Evolutionary conservation across 768 basidiomycete genomes (phyloP).

Genomic region (Boletus reticulatus): DNA sequence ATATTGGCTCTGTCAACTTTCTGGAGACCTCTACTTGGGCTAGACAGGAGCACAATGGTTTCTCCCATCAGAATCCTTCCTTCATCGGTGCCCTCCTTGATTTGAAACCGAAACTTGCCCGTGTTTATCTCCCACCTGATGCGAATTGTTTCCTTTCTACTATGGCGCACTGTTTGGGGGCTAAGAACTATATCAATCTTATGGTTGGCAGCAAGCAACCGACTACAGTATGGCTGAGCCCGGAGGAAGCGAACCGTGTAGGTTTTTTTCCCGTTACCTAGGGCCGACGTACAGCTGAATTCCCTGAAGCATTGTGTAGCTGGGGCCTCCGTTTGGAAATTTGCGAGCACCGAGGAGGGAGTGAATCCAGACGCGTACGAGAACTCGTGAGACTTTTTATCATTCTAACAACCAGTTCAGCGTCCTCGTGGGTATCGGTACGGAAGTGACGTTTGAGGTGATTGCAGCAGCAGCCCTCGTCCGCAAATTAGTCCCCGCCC

Average conservation of each 20-base stretch:
- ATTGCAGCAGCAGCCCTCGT: slow-evolving; percentile 83
- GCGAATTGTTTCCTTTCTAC: slow-evolving; percentile 85
- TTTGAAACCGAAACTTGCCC: slow-evolving; percentile 65
- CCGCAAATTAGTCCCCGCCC: slow-evolving; percentile 60
- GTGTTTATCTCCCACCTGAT: slow-evolving; percentile 88
- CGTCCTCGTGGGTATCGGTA: slow-evolving; percentile 84
- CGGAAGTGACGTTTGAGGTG: slow-evolving; percentile 87
- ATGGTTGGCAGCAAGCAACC: slow-evolving; percentile 90
- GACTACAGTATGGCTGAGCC: slow-evolving; percentile 72
- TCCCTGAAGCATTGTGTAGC: slow-evolving; percentile 70
- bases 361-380: slow-evolving; percentile 67
- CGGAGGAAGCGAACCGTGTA: slow-evolving; percentile 72
- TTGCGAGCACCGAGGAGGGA: slow-evolving; percentile 73
- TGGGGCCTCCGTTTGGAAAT: slow-evolving; percentile 85
- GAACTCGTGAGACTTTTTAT: not conserved
- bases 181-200: slow-evolving; percentile 84
- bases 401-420: slow-evolving; percentile 29
- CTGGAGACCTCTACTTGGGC: slow-evolving; percentile 88
- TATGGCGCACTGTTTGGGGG: slow-evolving; percentile 76
- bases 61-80: slow-evolving; percentile 83
- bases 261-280: slow-evolving; percentile 5
- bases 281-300: not conserved
- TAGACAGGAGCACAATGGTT: slow-evolving; percentile 86
- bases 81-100: slow-evolving; percentile 87
- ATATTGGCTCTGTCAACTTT: slow-evolving; percentile 75